Evolutionary conservation across 345 rosid species (phyloP), one percentile per base, ranked within the genome.

Genomic region (Barbarea vulgaris): DNA sequence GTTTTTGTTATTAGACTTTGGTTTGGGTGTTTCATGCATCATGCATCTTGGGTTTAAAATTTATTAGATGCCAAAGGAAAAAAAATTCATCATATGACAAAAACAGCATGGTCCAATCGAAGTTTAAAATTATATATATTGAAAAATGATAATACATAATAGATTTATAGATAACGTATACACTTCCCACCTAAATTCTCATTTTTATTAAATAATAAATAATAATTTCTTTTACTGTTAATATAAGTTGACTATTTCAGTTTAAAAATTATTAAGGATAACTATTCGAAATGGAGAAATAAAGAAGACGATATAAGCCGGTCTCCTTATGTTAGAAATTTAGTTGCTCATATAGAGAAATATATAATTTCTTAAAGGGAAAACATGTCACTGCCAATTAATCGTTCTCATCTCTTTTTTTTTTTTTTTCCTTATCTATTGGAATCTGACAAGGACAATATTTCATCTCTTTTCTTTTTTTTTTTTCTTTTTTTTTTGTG

Each of bases 381-480:
- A 54, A 69, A 46, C 65, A 41, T 62, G 75, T 77, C 75, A 77
- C 39, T 63, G 80, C 80, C 80, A 31, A 11, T 24, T 18, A 34
- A 36, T 46, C 70, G 76, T 70, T 70, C 66, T 70, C 65, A 70
- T 62, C 80, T 67, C 65, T 15, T 62, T 53, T 61, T 34, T 62
- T 53, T 61, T 34, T 15, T 52, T 60, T 22, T 30, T 57, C 44
- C 31, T 44, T 19, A 30, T 42, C 48, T 15, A 34, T 31, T 34
- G 59, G 71, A 69, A 54, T 70, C 22, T 70, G 76, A 77, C 36
- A 70, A 70, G 80, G 71, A 76, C 70, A 51, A 52, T 31, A 62
- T 19, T 52, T 69, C 80, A 69, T 63, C 44, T 63, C 50, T 51
- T 0, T 19, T 3, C 31, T 21, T 12, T 4, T 17, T 14, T 12